phyloP scores from a whole-genome alignment of 2,329 filamentous ascomycete species.

The Botrytis fragariae region DNA sequence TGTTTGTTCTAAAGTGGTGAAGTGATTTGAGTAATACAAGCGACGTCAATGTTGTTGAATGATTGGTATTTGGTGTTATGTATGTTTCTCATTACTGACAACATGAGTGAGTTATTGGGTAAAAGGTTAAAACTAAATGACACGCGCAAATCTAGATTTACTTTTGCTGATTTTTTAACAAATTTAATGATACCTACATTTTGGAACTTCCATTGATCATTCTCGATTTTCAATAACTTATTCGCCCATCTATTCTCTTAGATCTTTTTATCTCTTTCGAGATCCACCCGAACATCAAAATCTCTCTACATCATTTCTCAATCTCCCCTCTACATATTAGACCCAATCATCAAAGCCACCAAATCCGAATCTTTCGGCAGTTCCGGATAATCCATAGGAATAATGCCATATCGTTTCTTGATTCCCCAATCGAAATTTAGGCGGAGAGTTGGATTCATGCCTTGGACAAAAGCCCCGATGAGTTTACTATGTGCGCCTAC shows the following conservation, averaged over 20 bases:
- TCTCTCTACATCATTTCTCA: background rate
- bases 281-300: background rate
- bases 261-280: background rate
- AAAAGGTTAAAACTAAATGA: background rate
- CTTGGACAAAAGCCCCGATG: constrained; percentile 43
- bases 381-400: constrained; percentile 34
- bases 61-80: background rate
- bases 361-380: constrained; percentile 41
- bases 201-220: background rate
- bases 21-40: background rate
- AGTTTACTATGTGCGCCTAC: constrained; percentile 45
- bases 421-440: constrained; percentile 34
- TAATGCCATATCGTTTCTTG: constrained; percentile 35
- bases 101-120: fast-evolving
- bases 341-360: constrained; percentile 42
- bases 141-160: background rate
- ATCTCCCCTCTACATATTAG: constrained; percentile 39
- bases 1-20: background rate
- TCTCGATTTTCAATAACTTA: background rate
- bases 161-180: too few species aligned
- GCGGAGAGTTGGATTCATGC: constrained; percentile 44
- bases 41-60: background rate
- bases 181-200: background rate
- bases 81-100: fast-evolving
- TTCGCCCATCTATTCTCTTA: background rate